Conservation (phyloP, 208 protist genomes). For the Acanthamoeba quina region DNA sequence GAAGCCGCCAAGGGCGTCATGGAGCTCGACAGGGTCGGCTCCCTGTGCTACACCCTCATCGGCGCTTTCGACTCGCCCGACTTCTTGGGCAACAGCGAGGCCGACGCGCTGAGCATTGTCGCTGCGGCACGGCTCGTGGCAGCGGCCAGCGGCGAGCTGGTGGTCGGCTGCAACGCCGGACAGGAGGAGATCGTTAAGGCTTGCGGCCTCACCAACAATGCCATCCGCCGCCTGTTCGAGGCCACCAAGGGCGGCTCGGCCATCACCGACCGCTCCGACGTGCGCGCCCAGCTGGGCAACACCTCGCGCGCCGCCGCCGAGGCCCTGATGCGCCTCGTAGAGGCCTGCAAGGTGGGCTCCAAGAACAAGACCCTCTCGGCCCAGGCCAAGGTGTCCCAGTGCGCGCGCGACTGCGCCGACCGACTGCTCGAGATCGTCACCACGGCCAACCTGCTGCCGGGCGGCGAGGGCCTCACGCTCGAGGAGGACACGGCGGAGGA, state of each 20-base stretch:
- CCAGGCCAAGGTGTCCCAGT: conserved; percentile 48
- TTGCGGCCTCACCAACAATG: not conserved
- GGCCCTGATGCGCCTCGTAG: not conserved
- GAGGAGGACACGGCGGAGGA: conserved; percentile 68
- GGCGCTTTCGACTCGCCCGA: conserved; percentile 47
- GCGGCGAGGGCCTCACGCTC: conserved; percentile 66
- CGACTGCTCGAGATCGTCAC: conserved; percentile 60
- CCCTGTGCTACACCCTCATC: not conserved
- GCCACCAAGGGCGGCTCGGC: conserved; percentile 13
- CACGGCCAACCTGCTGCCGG: conserved; percentile 70
- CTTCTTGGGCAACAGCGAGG: conserved; percentile 3
- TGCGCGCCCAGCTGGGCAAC: not conserved
- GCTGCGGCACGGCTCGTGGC: conserved; percentile 6
- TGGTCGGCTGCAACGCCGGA: conserved; percentile 50
- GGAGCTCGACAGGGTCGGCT: conserved; percentile 67
- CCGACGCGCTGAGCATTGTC: conserved; percentile 40
- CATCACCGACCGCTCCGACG: conserved; percentile 17
- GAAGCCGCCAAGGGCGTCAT: conserved; percentile 43
- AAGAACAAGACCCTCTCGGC: conserved; percentile 61
- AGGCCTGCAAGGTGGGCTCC: conserved; percentile 60
- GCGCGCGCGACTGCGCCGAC: conserved; percentile 69
- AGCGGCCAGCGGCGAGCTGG: conserved; percentile 60
- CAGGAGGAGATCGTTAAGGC: conserved; percentile 65
- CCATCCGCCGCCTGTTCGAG: not conserved
- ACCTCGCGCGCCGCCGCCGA: not conserved